Base-by-base conservation (phyloP, 2,329 filamentous ascomycete genomes). In the Dendryphion nanum region DNA sequence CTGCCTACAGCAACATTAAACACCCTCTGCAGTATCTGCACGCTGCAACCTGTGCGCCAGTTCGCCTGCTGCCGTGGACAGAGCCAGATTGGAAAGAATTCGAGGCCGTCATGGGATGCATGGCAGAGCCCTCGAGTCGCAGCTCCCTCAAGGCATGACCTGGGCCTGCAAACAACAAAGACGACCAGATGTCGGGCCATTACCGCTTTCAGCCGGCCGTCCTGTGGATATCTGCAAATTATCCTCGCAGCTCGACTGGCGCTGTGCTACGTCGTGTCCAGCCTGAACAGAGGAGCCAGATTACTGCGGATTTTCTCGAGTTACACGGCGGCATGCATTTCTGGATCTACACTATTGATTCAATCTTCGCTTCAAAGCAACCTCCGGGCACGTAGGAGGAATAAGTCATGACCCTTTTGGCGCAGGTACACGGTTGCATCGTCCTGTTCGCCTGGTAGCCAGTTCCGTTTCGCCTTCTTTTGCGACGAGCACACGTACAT, bases 141-240 rank as follows among this genome's bases (percentile, higher is more conserved):
- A n/a, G n/a, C n/a, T n/a, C n/a, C n/a, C n/a, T n/a, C n/a, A 38
- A 44, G 38, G 38, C 36, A 41, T 41, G 19, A 35, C 38, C 41
- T 33, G 34, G 34, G 24, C 13, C 5, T 7, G 17, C 29, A 13
- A 15, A 16, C 12, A 4, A 13, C 6, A 12, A 31, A 30, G 34
- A 31, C 41, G 48, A 35, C 42, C 37, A 35, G 30, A n/a, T n/a
- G n/a, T n/a, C n/a, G n/a, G n/a, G n/a, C n/a, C n/a, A 38, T 35
- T 52, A 44, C 49, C 47, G 41, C 35, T 45, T 50, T 48, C 42
- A 50, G 47, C 45, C 49, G 41, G 24, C 5, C n/a, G n/a, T n/a
- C 24, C 13, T 28, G 23, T 35, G 6, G n/a, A n/a, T n/a, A n/a
- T n/a, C n/a, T n/a, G n/a, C n/a, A n/a, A 30, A 40, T 40, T 41